phyloP scores from a whole-genome alignment of 768 basidiomycete species.

The Mycena indigotica region DNA sequence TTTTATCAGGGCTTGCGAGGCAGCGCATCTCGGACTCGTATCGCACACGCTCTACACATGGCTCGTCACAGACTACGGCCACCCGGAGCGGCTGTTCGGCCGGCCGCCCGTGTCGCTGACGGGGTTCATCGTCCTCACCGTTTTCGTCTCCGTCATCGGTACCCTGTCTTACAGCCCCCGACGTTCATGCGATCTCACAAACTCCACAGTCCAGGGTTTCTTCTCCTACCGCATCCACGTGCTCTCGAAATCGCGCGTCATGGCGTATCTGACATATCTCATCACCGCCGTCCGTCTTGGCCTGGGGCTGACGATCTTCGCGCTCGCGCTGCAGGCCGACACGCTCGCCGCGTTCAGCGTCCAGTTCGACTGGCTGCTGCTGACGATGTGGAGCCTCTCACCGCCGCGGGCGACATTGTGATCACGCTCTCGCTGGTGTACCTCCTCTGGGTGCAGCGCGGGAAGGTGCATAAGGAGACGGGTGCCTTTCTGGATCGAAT shows the following conservation, averaged over 20 bases:
- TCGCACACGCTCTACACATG: neutral
- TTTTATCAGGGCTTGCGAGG: neutral
- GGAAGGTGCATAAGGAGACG: neutral
- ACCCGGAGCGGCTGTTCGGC: neutral
- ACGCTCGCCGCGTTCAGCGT: neutral
- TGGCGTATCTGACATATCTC: neutral
- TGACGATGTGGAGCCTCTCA: neutral
- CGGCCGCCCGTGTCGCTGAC: neutral
- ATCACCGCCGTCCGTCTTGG: neutral
- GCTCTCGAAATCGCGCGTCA: neutral
- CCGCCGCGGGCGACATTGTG: neutral
- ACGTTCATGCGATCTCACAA: neutral
- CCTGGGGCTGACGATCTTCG: neutral
- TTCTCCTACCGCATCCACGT: slow-evolving; percentile 1
- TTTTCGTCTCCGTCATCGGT: neutral
- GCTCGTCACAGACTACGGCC: neutral
- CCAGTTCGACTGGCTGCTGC: neutral
- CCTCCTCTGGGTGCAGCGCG: neutral
- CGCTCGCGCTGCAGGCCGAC: neutral
- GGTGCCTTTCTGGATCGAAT: neutral
- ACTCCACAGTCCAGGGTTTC: too few species aligned
- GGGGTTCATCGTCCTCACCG: neutral
- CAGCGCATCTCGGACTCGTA: neutral
- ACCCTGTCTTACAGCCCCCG: neutral
- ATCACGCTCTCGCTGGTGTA: neutral